Evolutionary conservation across 2,329 filamentous ascomycete species (phyloP), one percentile per base, ranked within the genome.

Genomic region (Diaporthe sp.): DNA sequence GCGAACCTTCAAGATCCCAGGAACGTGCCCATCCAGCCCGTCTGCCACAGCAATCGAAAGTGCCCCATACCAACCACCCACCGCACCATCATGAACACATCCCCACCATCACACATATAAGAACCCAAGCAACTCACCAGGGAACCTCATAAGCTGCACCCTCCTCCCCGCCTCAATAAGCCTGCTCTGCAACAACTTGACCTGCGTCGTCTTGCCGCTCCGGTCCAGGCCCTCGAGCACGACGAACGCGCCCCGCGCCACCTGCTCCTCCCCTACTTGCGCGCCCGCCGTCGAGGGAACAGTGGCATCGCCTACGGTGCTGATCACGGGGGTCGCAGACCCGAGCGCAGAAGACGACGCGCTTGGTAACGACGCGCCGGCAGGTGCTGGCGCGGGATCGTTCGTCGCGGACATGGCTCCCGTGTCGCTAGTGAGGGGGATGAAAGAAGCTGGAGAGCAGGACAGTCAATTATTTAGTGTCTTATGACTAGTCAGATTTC

Each of bases 121-220:
- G 7, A 47, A 50, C 60, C 7, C 8, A 28, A 42, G 19, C 57
- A 33, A 84, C 87, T 55, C 80, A 91, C 89, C 89, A 22, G 89
- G 89, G 79, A 91, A 91, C 57, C 89, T 83, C 87, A 91, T 87
- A 42, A 87, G 84, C 82, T 87, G 85, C 61, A 90, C 89, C 57
- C 84, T 83, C 74, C 82, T 81, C 7, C 89, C 89, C 71, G 84
- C 83, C 78, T 87, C 86, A 9, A 86, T 82, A 74, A 90, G 87
- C 30, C 86, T 81, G 83, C 89, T 83, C 83, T 89, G 87, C 68
- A 98, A 86, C 60, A 91, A 85, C 79, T 92, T 89, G 78, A 95
- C 96, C 88, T 98, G 96, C 45, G 95, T 97, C 30, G 95, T 96
- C 88, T 98, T 98, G 73, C 96, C 96, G 57, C 95, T 95, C 77